Percentiles rank a stretch among this genome's conserved stretches.
These are phyloP conservation scores for Colletotrichum brevisporum DNA, from an alignment of 2,329 filamentous ascomycete genomes.

Conservation along the genomic window DNA sequence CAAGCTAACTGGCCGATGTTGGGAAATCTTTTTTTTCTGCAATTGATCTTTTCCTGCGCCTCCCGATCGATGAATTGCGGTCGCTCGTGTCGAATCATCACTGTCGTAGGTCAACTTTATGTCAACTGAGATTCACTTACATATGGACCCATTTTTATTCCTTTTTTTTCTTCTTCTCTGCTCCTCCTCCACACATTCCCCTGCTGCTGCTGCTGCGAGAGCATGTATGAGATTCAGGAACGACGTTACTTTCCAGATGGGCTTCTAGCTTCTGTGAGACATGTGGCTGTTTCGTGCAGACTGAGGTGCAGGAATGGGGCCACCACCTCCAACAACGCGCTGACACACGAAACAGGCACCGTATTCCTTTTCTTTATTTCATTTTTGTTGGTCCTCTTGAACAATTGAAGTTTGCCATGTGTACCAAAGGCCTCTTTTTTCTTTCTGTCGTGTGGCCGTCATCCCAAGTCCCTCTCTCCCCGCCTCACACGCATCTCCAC, in stretches of 20 bases:
- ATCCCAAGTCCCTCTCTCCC: no score
- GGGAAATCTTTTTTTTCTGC: no score
- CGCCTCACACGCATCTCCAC: no score
- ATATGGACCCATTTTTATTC: background rate
- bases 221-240: slow-evolving; percentile 23
- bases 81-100: no score
- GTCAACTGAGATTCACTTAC: background rate
- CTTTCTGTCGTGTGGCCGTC: no score
- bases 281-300: slow-evolving; percentile 31
- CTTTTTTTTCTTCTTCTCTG: background rate
- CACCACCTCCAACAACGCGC: background rate
- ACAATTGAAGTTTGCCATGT: background rate
- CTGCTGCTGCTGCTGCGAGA: slow-evolving; percentile 1
- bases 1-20: no score
- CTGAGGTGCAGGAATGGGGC: slow-evolving; percentile 21
- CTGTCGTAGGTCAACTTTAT: background rate
- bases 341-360: background rate
- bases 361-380: slow-evolving; percentile 10
- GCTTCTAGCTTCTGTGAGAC: slow-evolving; percentile 30
- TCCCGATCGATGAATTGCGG: no score
- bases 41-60: no score
- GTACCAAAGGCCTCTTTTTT: no score
- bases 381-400: background rate
- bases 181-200: slow-evolving; percentile 5
- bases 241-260: slow-evolving; percentile 17